These are phyloP conservation scores for Plasmopara muralis DNA, from an alignment of 352 stramenopile species.

Conservation along the genomic window DNA sequence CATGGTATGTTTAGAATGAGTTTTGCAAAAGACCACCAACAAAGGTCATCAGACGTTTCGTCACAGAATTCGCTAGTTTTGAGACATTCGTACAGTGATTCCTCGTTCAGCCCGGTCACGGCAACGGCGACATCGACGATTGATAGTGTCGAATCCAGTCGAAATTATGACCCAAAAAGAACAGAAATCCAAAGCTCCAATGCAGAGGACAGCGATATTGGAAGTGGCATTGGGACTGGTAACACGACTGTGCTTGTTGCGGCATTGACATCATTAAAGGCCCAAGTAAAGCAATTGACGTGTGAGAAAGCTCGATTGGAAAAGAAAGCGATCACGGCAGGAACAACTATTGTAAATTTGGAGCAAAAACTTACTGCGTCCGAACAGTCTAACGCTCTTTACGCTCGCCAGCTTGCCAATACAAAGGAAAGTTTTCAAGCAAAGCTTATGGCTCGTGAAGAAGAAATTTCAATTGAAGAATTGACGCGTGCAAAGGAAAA, in stretches of 20 bases:
- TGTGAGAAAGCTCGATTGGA: constrained; percentile 25
- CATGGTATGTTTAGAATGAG: constrained; percentile 16
- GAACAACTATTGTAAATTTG: constrained; percentile 22
- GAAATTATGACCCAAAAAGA: neutral
- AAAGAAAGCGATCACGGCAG: constrained; percentile 10
- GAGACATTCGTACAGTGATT: constrained; percentile 5
- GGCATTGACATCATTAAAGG: constrained; percentile 17
- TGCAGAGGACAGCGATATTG: constrained; percentile 5
- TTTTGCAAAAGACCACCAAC: constrained; percentile 12
- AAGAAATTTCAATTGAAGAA: constrained; percentile 26
- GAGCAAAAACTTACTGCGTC: constrained; percentile 31
- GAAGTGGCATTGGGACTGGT: constrained; percentile 6
- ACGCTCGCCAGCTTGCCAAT: constrained; percentile 33
- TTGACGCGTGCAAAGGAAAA: constrained; percentile 26
- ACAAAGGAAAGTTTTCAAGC: constrained; percentile 41
- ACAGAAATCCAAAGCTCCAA: constrained; percentile 6
- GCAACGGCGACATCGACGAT: neutral
- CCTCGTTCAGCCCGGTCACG: constrained; percentile 4
- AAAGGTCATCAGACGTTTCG: constrained; percentile 2
- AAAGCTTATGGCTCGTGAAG: constrained; percentile 33
- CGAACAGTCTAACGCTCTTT: constrained; percentile 34
- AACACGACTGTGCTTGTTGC: constrained; percentile 15
- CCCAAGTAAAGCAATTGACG: constrained; percentile 16
- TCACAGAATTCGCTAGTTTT: constrained; percentile 1
- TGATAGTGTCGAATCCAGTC: neutral